A percentile compares a stretch with the other conserved stretches of the same genome.
These are phyloP conservation scores for Conticribra weissflogii DNA, from an alignment of 108 stramenopile genomes.

Conservation along the genomic window DNA sequence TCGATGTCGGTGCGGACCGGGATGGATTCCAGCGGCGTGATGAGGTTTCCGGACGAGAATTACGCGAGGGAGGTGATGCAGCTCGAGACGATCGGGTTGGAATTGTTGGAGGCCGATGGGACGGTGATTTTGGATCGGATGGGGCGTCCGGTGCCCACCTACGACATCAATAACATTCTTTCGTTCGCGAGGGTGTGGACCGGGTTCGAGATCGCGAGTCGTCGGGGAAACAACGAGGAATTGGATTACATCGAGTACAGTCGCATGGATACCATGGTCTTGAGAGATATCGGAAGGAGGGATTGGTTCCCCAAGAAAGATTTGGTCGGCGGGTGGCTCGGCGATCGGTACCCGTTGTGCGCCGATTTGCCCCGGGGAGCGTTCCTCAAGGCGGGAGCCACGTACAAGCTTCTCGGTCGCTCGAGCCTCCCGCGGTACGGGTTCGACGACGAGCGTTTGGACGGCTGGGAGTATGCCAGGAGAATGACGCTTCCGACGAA, in stretches of 20 bases:
- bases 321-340: conserved; percentile 43
- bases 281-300: conserved; percentile 3
- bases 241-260: background rate
- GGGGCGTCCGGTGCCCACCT: conserved; percentile 26
- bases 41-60: conserved; percentile 26
- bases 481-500: conserved; percentile 12
- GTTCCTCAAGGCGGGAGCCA: conserved; percentile 42
- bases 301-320: conserved; percentile 51
- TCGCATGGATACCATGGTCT: conserved; percentile 15
- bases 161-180: conserved; percentile 46
- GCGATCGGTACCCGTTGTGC: conserved; percentile 47
- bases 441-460: conserved; percentile 8
- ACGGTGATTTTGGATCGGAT: conserved; percentile 25
- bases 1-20: conserved; percentile 10
- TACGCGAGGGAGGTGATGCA: conserved; percentile 49
- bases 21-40: background rate
- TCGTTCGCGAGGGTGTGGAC: conserved; percentile 53
- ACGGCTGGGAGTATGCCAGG: conserved; percentile 25
- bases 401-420: conserved; percentile 32
- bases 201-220: conserved; percentile 22
- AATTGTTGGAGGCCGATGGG: conserved; percentile 49
- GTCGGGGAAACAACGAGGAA: conserved; percentile 28
- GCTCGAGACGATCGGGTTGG: conserved; percentile 50
- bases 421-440: conserved; percentile 17
- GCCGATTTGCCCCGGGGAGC: conserved; percentile 15